Base-by-base conservation (phyloP, 768 basidiomycete genomes). In the Amanita brunnescens region DNA sequence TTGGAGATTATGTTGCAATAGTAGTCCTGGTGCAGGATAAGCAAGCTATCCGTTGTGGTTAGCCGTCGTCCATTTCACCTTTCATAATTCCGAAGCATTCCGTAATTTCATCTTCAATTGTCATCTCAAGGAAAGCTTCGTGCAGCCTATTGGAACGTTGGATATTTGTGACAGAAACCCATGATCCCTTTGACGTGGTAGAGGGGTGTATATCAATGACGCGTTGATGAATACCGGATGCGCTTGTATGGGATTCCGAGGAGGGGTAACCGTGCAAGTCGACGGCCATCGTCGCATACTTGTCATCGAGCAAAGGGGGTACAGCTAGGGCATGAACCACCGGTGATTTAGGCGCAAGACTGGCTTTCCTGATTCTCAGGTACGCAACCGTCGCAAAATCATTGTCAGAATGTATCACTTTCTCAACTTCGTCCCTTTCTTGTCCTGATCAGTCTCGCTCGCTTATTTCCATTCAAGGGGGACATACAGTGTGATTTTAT, bases 331-430 rank as follows among this genome's bases (percentile, higher is more conserved):
- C 49, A 13, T 57, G 48, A 3, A 23, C 18, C 6, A 38, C 29
- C 13, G 18, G 16, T 6, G 26, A 14, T 62, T 94, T 97, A 5
- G 69, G 59, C 53, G 76, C 74, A 26, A 97, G 69, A 3, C 66
- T 62, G 0, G 89, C 91, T 6, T 69, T 63, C 60, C 85, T 85
- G 52, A 98, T 77, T 51, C 88, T 80, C 14, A 98, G 69, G 67
- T 87, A 97, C 12, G 96, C 95, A 32, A 98, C 94, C 1, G 90
- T 87, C 0, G 89, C 90, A 61, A 94, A 86, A 61, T 83, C 85
- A 53, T 74, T 87, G 66, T 87, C 84, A 5, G 85, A 83, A 58
- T 87, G 85, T 38, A 88, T 78, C 35, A 94, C 81, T 0, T 78
- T 79, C 57, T 91, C 83, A 0, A 77, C 76, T 40, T 83, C 79